Base-by-base conservation (phyloP, 2,329 filamentous ascomycete species). In the Chalara sp. region DNA sequence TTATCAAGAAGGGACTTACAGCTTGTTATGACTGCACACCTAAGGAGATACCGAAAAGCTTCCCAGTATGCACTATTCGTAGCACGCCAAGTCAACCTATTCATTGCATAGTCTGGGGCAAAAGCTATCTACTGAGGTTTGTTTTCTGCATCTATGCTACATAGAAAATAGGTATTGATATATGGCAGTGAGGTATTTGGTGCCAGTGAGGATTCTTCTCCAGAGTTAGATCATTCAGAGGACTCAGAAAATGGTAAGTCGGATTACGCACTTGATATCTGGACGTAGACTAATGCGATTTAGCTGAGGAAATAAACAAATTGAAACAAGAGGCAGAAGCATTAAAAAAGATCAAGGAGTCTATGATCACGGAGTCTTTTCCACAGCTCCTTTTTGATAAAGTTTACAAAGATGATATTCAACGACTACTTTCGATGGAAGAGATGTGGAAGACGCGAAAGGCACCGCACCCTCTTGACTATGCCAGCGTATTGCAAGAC, bases 61-160 rank as follows among this genome's bases (percentile, higher is more conserved):
- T 95, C 64, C 91, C 93, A 1, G 91, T 97, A 41, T 99, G 93
- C 72, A 99, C 93, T 1, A 97, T 99, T 61, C 83, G 93, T 67
- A 96, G 89, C 67, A 99, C 91, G 0, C 93, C 93, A 0, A 95
- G 87, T 58, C 92, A 97, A 63, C 89, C 92, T 1, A 97, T 99
- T 42, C 93, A 99, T 70, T 97, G 93, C 72, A 99, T 99, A 55
- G 92, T 99, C 2, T 99, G 93, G 93, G 92, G 81, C 21, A 99
- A 97, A 72, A 96, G 90, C 67, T 99, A 97, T 67, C 77, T 99
- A 6, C 80, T 99, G 54, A 93, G 89, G 76, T 73, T 62, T 54
- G 64, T 56, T 35, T 2, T 21, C 28, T 6, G 6, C 30, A 30
- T 31, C 21, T 28, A 5, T 8, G 7, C 39, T 6, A 35, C 49